A percentile compares a stretch with the other conserved stretches of the same genome.
phyloP scores from a whole-genome alignment of 2,329 filamentous ascomycete species.

The Fusarium citri region DNA sequence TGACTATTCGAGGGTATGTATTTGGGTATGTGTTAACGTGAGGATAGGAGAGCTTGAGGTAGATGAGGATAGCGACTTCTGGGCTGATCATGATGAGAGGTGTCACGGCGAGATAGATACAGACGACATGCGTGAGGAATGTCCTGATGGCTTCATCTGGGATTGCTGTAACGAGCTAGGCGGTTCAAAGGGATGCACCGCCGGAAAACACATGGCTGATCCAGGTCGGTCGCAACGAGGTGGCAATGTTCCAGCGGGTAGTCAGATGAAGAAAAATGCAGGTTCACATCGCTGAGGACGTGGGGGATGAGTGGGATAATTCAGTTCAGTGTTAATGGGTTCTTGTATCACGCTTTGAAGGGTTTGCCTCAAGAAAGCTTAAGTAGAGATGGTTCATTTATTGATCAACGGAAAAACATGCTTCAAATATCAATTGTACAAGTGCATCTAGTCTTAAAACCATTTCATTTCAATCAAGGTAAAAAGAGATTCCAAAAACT shows the following conservation, averaged over 20 bases:
- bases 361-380: not conserved
- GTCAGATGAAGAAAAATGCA: conserved; percentile 11
- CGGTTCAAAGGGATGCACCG: conserved; percentile 6
- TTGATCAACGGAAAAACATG: not conserved
- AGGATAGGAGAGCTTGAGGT: conserved; percentile 8
- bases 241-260: conserved; percentile 18
- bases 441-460: conserved; percentile 12
- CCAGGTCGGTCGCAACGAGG: conserved; percentile 9
- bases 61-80: conserved; percentile 1
- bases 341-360: not conserved
- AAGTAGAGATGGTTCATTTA: not conserved
- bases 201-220: conserved; percentile 17
- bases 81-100: conserved; percentile 24
- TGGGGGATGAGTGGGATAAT: not conserved
- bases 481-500: conserved; percentile 40
- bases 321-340: not conserved
- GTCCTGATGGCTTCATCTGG: conserved; percentile 20
- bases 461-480: conserved; percentile 19
- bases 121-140: conserved; percentile 12
- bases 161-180: conserved; percentile 7
- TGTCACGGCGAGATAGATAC: conserved; percentile 19
- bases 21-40: not conserved
- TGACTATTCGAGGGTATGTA: not conserved
- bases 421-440: not conserved
- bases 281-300: not conserved